Evolutionary conservation across 208 protist genomes (phyloP).

Genomic region (Naegleria lovaniensis): DNA sequence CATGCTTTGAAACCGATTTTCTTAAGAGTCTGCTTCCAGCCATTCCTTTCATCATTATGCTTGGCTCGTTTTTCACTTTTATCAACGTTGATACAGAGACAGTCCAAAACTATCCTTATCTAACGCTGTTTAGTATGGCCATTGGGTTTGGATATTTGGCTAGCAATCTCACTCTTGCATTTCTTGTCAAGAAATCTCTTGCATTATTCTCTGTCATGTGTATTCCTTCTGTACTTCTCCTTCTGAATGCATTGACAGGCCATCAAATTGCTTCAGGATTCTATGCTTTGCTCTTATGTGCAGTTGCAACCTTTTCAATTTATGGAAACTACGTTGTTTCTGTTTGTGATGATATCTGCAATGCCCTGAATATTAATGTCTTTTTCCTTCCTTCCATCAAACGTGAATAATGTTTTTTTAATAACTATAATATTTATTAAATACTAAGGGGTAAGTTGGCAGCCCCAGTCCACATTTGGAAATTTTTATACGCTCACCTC

Average conservation of each 20-base stretch:
- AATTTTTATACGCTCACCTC: neutral
- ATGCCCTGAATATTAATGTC: neutral
- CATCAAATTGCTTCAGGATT: neutral
- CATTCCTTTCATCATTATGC: constrained; percentile 6
- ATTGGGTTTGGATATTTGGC: constrained; percentile 15
- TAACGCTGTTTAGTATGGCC: neutral
- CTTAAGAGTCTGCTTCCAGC: neutral
- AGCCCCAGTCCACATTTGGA: too few relatives aligned
- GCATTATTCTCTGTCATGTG: neutral
- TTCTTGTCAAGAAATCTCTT: neutral
- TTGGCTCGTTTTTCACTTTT: neutral
- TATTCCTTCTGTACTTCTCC: neutral
- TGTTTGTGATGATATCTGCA: neutral
- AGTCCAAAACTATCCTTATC: neutral
- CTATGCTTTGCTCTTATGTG: neutral
- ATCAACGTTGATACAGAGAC: neutral
- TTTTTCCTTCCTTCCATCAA: neutral
- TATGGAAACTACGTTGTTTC: neutral
- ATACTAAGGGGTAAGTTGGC: too few relatives aligned
- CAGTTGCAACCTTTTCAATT: neutral
- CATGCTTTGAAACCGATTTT: neutral
- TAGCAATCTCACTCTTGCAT: neutral
- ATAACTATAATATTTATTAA: too few relatives aligned
- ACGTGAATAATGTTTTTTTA: too few relatives aligned
- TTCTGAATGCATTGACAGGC: neutral